Base-by-base conservation (phyloP, 805 yeast species). In the Tetrapisispora fleetii region DNA sequence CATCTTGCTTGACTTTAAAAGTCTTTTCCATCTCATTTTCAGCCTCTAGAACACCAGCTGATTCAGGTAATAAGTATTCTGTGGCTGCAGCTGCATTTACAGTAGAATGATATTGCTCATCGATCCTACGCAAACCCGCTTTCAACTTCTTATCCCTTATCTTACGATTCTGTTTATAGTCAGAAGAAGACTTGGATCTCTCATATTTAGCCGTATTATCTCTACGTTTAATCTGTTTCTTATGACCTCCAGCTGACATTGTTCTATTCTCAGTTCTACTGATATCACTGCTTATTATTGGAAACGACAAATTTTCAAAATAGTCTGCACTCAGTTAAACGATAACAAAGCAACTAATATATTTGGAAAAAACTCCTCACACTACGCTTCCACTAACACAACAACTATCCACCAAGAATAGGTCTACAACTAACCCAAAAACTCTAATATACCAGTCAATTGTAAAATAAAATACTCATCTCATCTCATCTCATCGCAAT, bases 1-100 rank as follows among this genome's bases (percentile, higher is more conserved):
- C 96, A 14, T 76, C 76, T 64, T 93, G 99, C 33, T 74, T 78
- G 56, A 86, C 86, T 66, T 85, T 86, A 70, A 72, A 87, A 0
- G 99, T 93, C 64, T 80, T 82, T 68, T 93, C 99, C 90, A 91
- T 81, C 48, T 74, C 79, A n/a, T 83, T 83, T 59, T 93, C 99
- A 6, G 96, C 88, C 65, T 93, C 99, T 52, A 93, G 65, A 58
- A 74, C 84, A 42, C 99, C 99, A 4, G 75, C 77, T 28, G 84
- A 83, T 69, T 93, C 98, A 52, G 85, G 86, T 33, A 88, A 70
- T 53, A 93, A 73, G 58, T 88, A 75, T 58, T 93, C 97, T 0
- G 97, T 85, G 4, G 83, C 81, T 11, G 90, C 88, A 1, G 96
- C 96, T 10, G 88, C 76, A 54, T 75, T 72, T n/a, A 85, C 78